These are phyloP conservation scores for Entomortierella chlamydospora DNA, from an alignment of 192 early-diverging fungal genomes.

Conservation along the genomic window DNA sequence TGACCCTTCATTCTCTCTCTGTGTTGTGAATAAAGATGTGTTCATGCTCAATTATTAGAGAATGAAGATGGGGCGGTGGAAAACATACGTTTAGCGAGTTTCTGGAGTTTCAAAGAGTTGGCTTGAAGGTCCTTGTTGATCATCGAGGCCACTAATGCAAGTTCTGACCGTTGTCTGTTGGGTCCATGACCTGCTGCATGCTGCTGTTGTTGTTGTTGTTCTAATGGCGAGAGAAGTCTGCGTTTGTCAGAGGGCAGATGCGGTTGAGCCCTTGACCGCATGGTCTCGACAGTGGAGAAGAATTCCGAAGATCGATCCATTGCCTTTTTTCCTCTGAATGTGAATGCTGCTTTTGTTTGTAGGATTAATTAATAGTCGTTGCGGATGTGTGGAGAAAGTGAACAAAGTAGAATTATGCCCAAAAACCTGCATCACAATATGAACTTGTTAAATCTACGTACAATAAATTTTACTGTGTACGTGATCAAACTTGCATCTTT, in stretches of 20 bases:
- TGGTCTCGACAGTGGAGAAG: constrained; percentile 81
- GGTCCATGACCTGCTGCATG: not conserved
- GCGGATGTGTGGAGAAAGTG: too few relatives aligned
- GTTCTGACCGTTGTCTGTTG: constrained; percentile 74
- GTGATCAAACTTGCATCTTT: too few relatives aligned
- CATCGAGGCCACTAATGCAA: constrained; percentile 81
- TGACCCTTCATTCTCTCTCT: not conserved
- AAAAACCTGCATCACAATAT: too few relatives aligned
- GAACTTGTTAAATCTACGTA: too few relatives aligned
- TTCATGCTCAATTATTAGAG: not conserved
- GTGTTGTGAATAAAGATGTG: not conserved
- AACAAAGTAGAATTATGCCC: too few relatives aligned
- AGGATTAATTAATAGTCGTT: too few relatives aligned
- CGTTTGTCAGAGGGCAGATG: constrained; percentile 35
- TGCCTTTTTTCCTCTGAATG: too few relatives aligned
- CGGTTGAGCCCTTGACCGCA: constrained; percentile 65
- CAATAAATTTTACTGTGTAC: too few relatives aligned
- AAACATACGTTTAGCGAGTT: constrained; percentile 79
- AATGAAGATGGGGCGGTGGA: too few relatives aligned
- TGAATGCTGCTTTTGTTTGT: too few relatives aligned
- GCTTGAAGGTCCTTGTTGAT: constrained; percentile 92
- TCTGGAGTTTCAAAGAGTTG: constrained; percentile 85
- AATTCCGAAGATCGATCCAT: constrained; percentile 90
- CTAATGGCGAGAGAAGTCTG: constrained; percentile 54
- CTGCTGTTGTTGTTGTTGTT: constrained; percentile 34